Conservation (phyloP, 768 basidiomycete genomes). For the Naematelia encephala region DNA sequence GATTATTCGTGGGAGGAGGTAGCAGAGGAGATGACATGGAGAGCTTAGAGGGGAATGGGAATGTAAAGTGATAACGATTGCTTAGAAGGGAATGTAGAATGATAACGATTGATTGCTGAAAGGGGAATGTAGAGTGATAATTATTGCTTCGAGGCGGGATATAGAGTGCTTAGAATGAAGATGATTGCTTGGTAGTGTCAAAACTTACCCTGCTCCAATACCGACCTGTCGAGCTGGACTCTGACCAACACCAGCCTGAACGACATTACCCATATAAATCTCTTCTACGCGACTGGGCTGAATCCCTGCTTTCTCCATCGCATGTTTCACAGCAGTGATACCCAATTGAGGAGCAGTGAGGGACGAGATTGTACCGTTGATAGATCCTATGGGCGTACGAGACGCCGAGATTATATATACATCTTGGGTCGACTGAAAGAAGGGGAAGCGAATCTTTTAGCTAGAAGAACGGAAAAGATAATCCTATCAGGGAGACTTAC, state of each 20-base stretch:
- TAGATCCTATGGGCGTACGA: conserved; percentile 88
- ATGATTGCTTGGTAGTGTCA: not conserved
- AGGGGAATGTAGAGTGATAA: not conserved
- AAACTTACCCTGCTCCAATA: conserved; percentile 67
- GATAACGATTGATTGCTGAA: not conserved
- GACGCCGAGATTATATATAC: conserved; percentile 78
- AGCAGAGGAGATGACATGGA: not conserved
- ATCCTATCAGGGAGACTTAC: not conserved
- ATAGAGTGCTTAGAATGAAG: no score
- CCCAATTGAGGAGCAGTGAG: conserved; percentile 91
- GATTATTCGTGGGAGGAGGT: not conserved
- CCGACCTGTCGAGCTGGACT: conserved; percentile 97
- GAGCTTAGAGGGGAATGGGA: not conserved
- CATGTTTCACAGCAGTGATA: conserved; percentile 80
- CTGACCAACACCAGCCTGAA: conserved; percentile 96
- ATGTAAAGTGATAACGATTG: no score
- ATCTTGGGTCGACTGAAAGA: conserved; percentile 23
- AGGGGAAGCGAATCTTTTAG: no score
- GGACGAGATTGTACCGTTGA: conserved; percentile 83
- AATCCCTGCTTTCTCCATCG: conserved; percentile 73
- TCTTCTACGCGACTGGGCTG: conserved; percentile 84
- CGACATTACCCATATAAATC: conserved; percentile 94
- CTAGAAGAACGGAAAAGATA: no score
- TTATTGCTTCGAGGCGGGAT: not conserved
- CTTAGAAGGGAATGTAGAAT: not conserved